Evolutionary conservation across 805 yeast species (phyloP), one percentile per base, ranked within the genome.

Genomic region (Schizosaccharomyces octosporus): DNA sequence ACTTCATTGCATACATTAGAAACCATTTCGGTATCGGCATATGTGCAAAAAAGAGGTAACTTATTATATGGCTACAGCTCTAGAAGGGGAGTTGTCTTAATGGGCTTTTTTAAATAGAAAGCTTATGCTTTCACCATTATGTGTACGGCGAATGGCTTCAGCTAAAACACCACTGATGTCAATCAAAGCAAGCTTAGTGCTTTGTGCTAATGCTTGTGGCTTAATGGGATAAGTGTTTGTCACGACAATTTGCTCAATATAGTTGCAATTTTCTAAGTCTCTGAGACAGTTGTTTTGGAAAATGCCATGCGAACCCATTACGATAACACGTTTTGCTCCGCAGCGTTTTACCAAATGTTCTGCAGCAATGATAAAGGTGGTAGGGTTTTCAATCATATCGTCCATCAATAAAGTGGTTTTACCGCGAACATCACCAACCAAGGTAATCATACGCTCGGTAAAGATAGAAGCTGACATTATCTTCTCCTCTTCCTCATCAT

Each of bases 61-160:
- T 36, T 15, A 3, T 36, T 13, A 9, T 36, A 36, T 11, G 11
- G 41, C 41, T 36, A 6, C 11, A 36, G 41, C 41, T 36, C 9
- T 36, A 13, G 41, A 36, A 36, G 41, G 41, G 41, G 41, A 36
- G 41, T 7, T 11, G n/a, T 45, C n/a, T 51, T 21, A 51, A 11
- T 19, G 27, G 2, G 57, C 77, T 60, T 94, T 87, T 72, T 89
- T 95, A 71, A 90, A 89, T 67, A 89, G 75, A 24, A 89, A 95
- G 51, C 95, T 86, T 64, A 90, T 89, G 67, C 94, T 84, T 75
- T 90, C 97, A 71, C 98, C 99, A 68, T 90, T 89, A 72, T 93
- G 99, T 71, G 93, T 96, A 76, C 99, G 85, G 75, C 99, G 83
- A 64, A 93, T 90, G 73, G 97, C 93, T 76, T 93, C 99, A 43